Conservation (phyloP, 148 eudicot species). For the Tetragonia tetragonoides region DNA sequence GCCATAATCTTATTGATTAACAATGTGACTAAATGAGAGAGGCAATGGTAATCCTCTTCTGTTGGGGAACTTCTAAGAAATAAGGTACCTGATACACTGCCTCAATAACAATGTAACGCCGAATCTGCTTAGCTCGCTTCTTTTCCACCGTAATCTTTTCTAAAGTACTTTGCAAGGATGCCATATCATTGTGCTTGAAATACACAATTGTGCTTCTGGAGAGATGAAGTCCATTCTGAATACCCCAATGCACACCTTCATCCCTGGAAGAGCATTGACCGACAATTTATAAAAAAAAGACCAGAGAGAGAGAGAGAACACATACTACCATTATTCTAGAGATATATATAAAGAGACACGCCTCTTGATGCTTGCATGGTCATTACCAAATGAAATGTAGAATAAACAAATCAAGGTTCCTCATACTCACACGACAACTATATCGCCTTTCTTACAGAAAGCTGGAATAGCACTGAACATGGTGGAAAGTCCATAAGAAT, state of each 20-base stretch:
- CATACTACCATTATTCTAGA: background rate
- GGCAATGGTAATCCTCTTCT: background rate
- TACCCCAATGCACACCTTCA: conserved; percentile 98
- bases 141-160: conserved; percentile 72
- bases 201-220: conserved; percentile 92
- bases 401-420: conserved; percentile 2
- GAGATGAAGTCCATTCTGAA: conserved; percentile 90
- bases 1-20: too few species aligned
- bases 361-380: background rate
- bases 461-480: conserved; percentile 97
- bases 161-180: conserved; percentile 54
- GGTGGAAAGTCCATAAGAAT: conserved; percentile 95
- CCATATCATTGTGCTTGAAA: conserved; percentile 93
- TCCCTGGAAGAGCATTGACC: conserved; percentile 47
- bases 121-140: conserved; percentile 72
- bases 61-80: background rate
- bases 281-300: conserved; percentile 1
- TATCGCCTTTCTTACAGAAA: conserved; percentile 93
- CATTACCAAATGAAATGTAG: background rate
- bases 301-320: background rate
- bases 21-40: background rate
- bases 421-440: conserved; percentile 77
- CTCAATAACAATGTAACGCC: conserved; percentile 93
- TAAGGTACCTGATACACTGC: conserved; percentile 82
- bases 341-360: background rate